phyloP scores from a whole-genome alignment of 495 filamentous ascomycete species.

The Mytilinidion resinicola region DNA sequence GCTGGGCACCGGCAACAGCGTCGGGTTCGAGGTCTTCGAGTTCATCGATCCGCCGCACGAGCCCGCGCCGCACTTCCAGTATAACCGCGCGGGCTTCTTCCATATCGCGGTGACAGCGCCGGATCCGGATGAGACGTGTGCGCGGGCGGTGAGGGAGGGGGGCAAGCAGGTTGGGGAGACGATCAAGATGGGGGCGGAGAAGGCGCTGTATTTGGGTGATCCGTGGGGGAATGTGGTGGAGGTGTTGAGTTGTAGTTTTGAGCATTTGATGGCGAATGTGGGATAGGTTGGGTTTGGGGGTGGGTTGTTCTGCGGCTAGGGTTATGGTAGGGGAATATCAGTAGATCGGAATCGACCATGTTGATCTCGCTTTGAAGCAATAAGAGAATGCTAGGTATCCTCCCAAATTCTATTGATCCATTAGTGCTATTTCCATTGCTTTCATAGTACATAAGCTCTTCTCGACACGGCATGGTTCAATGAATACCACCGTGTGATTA shows the following conservation, averaged over 20 bases:
- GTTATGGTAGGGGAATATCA: no score
- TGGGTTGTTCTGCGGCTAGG: no score
- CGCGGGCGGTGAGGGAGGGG: slow-evolving; percentile 1
- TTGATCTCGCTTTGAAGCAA: no score
- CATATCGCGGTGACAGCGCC: slow-evolving; percentile 17
- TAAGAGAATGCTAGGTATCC: no score
- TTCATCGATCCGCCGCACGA: slow-evolving; percentile 23
- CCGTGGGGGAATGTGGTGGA: slow-evolving; percentile 15
- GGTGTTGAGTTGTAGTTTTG: slow-evolving; percentile 17
- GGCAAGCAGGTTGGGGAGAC: slow-evolving; percentile 12
- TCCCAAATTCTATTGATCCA: no score
- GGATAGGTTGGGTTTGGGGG: not conserved
- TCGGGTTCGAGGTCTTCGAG: slow-evolving; percentile 30
- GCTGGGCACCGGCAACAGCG: slow-evolving; percentile 26
- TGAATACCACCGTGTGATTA: no score
- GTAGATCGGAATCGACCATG: no score
- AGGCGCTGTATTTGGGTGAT: slow-evolving; percentile 6
- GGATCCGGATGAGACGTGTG: slow-evolving; percentile 10
- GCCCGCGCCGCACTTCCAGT: slow-evolving; percentile 16
- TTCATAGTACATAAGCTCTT: no score
- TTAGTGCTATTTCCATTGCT: no score
- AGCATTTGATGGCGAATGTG: slow-evolving; percentile 13
- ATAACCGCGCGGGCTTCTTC: slow-evolving; percentile 22
- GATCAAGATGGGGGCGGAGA: slow-evolving; percentile 2
- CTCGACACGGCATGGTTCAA: no score